Evolutionary conservation across 176 grass and related monocot species (phyloP).

Genomic region (Secale cereale): DNA sequence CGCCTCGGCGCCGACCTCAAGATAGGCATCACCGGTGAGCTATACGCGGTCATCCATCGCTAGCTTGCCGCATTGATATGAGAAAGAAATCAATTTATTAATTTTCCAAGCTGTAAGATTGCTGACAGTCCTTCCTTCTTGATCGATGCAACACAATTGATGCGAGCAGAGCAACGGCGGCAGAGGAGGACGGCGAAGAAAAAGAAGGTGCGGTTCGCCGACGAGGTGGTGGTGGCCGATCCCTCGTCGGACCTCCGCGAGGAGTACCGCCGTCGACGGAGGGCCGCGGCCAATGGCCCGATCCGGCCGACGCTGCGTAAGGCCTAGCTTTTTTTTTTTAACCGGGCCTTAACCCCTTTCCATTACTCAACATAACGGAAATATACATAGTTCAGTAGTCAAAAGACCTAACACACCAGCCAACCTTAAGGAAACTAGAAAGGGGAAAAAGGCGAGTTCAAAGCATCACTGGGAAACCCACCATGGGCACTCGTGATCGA

Average conservation of each 20-base stretch:
- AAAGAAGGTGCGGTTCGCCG: slow-evolving; percentile 82
- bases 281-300: not conserved
- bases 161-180: not conserved
- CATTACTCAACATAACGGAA: no score
- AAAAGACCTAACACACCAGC: no score
- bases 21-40: not conserved
- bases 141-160: not conserved
- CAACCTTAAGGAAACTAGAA: no score
- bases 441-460: no score
- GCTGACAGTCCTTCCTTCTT: not conserved
- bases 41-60: no score
- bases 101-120: not conserved
- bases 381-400: no score
- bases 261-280: slow-evolving; percentile 41
- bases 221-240: slow-evolving; percentile 45
- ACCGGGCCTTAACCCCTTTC: no score
- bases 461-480: no score
- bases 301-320: not conserved
- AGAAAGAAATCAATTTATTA: not conserved
- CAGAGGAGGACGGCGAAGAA: not conserved
- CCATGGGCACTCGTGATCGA: no score
- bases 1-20: slow-evolving; percentile 42
- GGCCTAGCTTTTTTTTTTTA: no score
- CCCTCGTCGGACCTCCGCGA: slow-evolving; percentile 36
- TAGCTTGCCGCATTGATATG: no score